These are phyloP conservation scores for Kluyveromyces lactis DNA, from an alignment of 805 yeast species.

Conservation along the genomic window DNA sequence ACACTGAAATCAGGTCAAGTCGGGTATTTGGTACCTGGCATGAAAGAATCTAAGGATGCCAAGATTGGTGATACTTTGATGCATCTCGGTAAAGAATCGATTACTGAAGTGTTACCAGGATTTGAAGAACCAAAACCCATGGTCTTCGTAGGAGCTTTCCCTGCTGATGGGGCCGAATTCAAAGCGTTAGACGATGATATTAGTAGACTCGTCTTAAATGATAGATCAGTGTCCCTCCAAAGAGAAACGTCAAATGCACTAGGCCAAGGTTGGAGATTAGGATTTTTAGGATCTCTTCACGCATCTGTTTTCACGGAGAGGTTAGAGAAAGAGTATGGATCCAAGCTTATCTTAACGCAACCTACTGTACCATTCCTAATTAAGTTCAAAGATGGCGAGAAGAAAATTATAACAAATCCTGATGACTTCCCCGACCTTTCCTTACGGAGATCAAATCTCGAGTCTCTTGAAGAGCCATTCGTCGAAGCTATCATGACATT, in stretches of 20 bases:
- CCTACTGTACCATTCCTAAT: slow-evolving; percentile 93
- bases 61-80: slow-evolving; percentile 85
- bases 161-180: slow-evolving; percentile 90
- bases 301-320: slow-evolving; percentile 93
- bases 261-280: slow-evolving; percentile 97
- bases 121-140: slow-evolving; percentile 96
- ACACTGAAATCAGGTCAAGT: slow-evolving; percentile 81
- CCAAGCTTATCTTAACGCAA: slow-evolving; percentile 82
- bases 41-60: slow-evolving; percentile 81
- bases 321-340: slow-evolving; percentile 88
- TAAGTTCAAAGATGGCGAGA: slow-evolving; percentile 55
- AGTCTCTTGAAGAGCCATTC: slow-evolving; percentile 65
- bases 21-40: slow-evolving; percentile 90
- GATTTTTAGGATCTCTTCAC: slow-evolving; percentile 89
- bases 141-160: slow-evolving; percentile 98
- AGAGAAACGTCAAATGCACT: slow-evolving; percentile 89
- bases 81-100: slow-evolving; percentile 43
- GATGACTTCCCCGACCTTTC: slow-evolving; percentile 75
- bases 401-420: slow-evolving; percentile 72
- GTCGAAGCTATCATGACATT: slow-evolving; percentile 87
- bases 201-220: slow-evolving; percentile 81
- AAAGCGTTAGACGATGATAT: slow-evolving; percentile 83
- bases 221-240: slow-evolving; percentile 81
- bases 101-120: slow-evolving; percentile 78
- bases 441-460: slow-evolving; percentile 33